Evolutionary conservation across 1,284 basidiomycete genomes (phyloP).

Genomic region (Cutaneotrichosporon dermatis): DNA sequence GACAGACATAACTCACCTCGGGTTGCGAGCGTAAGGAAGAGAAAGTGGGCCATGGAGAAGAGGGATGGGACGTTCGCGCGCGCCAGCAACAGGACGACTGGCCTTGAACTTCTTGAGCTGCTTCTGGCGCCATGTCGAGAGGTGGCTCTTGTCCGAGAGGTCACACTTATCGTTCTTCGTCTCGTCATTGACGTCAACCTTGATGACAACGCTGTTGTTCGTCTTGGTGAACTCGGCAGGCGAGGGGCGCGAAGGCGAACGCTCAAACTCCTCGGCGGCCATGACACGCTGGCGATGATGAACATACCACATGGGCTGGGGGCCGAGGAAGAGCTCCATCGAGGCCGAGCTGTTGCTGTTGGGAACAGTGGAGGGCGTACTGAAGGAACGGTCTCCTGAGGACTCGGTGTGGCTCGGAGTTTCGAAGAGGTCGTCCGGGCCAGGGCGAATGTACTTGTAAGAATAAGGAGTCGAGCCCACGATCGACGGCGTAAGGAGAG

Average conservation of each 20-base stretch:
- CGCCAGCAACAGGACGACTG: constrained; percentile 47
- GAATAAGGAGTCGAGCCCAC: constrained; percentile 12
- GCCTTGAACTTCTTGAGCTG: constrained; percentile 31
- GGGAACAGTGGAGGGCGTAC: constrained; percentile 9
- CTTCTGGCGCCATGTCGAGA: constrained; percentile 36
- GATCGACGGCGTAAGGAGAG: background rate
- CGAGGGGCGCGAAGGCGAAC: constrained; percentile 4
- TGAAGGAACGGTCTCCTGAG: constrained; percentile 11
- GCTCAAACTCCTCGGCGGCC: constrained; percentile 7
- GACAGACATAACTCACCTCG: constrained; percentile 60
- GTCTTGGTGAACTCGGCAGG: background rate
- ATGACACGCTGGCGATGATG: constrained; percentile 15
- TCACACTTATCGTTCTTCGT: background rate
- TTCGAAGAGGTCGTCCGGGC: constrained; percentile 9
- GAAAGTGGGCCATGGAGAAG: constrained; percentile 78
- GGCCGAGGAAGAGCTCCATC: constrained; percentile 21
- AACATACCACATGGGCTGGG: constrained; percentile 21
- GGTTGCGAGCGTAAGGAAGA: constrained; percentile 81
- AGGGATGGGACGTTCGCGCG: constrained; percentile 58
- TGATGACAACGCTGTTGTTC: background rate
- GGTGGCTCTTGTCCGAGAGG: background rate
- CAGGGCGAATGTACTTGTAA: background rate
- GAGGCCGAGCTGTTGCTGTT: constrained; percentile 12
- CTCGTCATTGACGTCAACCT: background rate
- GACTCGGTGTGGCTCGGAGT: constrained; percentile 13